Percentiles rank a stretch among this genome's conserved stretches.
Evolutionary conservation across 306 rosid species (phyloP).

Genomic region (Ormosia semicastrata): DNA sequence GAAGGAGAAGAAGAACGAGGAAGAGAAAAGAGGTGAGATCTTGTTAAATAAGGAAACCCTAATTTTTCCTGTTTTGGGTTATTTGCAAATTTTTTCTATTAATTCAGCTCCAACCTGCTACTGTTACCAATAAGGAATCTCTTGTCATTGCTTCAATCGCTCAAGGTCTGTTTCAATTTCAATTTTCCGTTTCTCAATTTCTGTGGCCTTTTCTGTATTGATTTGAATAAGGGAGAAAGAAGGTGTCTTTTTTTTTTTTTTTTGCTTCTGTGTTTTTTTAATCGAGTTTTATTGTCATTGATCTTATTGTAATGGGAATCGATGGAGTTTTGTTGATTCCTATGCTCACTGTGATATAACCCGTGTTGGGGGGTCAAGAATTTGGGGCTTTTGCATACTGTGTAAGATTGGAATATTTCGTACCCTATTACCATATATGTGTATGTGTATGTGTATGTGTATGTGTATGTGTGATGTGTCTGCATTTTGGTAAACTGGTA

Average conservation of each 20-base stretch:
- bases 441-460: background rate
- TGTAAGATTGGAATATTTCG: constrained; percentile 36
- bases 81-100: constrained; percentile 15
- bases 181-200: constrained; percentile 14
- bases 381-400: constrained; percentile 45
- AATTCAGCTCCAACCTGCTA: constrained; percentile 30
- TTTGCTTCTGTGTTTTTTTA: background rate
- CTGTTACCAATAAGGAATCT: constrained; percentile 32
- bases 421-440: constrained; percentile 6
- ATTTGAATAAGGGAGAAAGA: background rate
- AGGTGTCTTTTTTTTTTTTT: background rate
- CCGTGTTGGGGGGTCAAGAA: constrained; percentile 31
- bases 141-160: constrained; percentile 37
- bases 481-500: constrained; percentile 24
- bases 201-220: background rate
- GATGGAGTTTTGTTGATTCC: constrained; percentile 7
- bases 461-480: constrained; percentile 15
- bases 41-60: constrained; percentile 47
- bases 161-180: constrained; percentile 31
- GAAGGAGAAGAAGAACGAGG: background rate
- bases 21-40: constrained; percentile 29
- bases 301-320: constrained; percentile 25
- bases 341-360: constrained; percentile 33
- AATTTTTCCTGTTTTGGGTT: constrained; percentile 34
- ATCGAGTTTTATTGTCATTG: constrained; percentile 24